Evolutionary conservation across 225 moss, liverwort and hornwort species (phyloP).

Genomic region (Pleurozium schreberi): DNA sequence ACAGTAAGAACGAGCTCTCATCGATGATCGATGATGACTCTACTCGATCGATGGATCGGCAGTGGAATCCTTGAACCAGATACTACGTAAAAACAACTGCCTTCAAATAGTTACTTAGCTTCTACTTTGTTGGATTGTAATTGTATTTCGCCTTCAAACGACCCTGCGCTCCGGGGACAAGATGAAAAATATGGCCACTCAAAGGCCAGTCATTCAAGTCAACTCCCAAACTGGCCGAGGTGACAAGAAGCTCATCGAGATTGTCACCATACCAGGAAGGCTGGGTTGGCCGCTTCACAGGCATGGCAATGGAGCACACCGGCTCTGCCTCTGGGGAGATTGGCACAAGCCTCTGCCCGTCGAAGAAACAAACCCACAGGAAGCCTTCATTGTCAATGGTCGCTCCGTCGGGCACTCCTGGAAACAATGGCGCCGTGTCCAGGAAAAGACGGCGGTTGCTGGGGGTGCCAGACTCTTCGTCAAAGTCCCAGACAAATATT

Average conservation of each 20-base stretch:
- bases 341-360: constrained; percentile 60
- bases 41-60: neutral
- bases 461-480: constrained; percentile 60
- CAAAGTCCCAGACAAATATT: constrained; percentile 84
- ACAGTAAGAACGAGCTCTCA: neutral
- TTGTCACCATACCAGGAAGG: constrained; percentile 64
- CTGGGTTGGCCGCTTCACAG: constrained; percentile 76
- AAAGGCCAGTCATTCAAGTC: constrained; percentile 32
- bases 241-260: constrained; percentile 61
- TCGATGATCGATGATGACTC: neutral
- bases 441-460: constrained; percentile 61
- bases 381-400: constrained; percentile 67
- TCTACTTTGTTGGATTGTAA: neutral
- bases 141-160: constrained; percentile 55
- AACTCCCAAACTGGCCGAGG: constrained; percentile 50
- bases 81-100: neutral
- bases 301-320: constrained; percentile 35
- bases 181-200: constrained; percentile 56
- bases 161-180: constrained; percentile 43
- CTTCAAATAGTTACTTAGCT: no score
- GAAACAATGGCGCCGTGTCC: constrained; percentile 41
- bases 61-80: no score
- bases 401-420: constrained; percentile 77
- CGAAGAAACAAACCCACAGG: constrained; percentile 83
- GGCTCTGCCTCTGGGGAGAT: constrained; percentile 45